phyloP scores from a whole-genome alignment of 495 filamentous ascomycete genomes.

The Aspergillus baeticus region DNA sequence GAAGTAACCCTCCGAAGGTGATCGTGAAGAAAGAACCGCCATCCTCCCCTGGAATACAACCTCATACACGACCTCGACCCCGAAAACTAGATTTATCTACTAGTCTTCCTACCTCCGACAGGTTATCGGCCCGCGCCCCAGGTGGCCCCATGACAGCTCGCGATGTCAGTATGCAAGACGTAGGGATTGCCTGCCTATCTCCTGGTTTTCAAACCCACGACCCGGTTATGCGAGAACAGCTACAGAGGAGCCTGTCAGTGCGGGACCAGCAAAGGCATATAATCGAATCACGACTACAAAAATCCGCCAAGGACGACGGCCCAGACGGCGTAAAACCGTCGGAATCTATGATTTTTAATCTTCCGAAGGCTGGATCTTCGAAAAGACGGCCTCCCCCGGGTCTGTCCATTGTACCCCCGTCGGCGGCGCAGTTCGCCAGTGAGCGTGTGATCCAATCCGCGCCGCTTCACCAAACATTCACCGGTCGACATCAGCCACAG shows the following conservation, averaged over 20 bases:
- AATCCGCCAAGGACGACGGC: constrained; percentile 73
- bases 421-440: constrained; percentile 92
- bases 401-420: constrained; percentile 91
- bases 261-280: constrained; percentile 92
- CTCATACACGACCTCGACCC: constrained; percentile 73
- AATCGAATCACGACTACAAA: constrained; percentile 88
- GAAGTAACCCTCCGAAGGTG: constrained; percentile 65
- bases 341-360: constrained; percentile 48
- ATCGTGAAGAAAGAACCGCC: constrained; percentile 95
- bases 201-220: constrained; percentile 95
- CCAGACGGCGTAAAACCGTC: constrained; percentile 58
- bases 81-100: constrained; percentile 87
- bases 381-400: constrained; percentile 84
- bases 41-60: constrained; percentile 73
- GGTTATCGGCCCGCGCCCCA: constrained; percentile 59
- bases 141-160: constrained; percentile 78
- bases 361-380: constrained; percentile 65
- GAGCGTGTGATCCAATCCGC: constrained; percentile 97
- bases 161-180: constrained; percentile 82
- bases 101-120: constrained; percentile 58
- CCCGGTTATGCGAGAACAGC: constrained; percentile 91
- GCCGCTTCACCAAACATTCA: constrained; percentile 93
- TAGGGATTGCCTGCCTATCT: constrained; percentile 91
- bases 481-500: constrained; percentile 80
- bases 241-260: constrained; percentile 91